Evolutionary conservation across 352 stramenopile genomes (phyloP), one percentile per base, ranked within the genome.

Genomic region (Blastocystis sp.): DNA sequence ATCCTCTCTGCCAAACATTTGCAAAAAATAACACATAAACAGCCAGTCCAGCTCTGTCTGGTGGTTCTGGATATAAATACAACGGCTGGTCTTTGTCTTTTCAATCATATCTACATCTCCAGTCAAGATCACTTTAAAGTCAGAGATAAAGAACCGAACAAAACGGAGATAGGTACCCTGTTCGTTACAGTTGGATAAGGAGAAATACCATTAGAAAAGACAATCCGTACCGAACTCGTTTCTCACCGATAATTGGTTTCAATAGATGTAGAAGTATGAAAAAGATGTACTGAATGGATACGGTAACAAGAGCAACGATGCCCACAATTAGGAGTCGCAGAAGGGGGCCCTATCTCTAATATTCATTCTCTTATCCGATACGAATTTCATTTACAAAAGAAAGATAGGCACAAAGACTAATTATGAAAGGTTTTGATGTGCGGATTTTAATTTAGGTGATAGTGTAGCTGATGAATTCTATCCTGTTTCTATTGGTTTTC

Each of bases 1-100:
- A 30, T 16, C 39, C 50, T 85, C 73, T 39, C 55, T 30, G 26
- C 26, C 73, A 43, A 85, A 85, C 73, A 85, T 85, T 24, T 85
- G 73, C n/a, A 85, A 43, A 30, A 85, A 85, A 55, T 85, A 85
- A 39, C 54, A 68, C 20, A 47, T 68, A 43, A 85, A 85, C 3
- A 85, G 53, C 73, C 73, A 85, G n/a, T 85, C 73, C 24, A 85
- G 24, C 55, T 85, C 73, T 13, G 73, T 85, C 53, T 85, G 73
- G 39, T 85, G 73, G 30, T 85, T 85, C 30, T 66, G 45, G 18
- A 85, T 85, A 47, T 66, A 85, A 20, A 85, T 34, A 45, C 43
- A 85, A n/a, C 73, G 73, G 53, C 39, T 78, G 26, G 7, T 68
- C 73, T 66, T 85, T 53, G 73, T 85, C 50, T 85, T 26, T 24